Base-by-base conservation (phyloP, 192 early-diverging fungal species). In the Martensiomyces pterosporus region DNA sequence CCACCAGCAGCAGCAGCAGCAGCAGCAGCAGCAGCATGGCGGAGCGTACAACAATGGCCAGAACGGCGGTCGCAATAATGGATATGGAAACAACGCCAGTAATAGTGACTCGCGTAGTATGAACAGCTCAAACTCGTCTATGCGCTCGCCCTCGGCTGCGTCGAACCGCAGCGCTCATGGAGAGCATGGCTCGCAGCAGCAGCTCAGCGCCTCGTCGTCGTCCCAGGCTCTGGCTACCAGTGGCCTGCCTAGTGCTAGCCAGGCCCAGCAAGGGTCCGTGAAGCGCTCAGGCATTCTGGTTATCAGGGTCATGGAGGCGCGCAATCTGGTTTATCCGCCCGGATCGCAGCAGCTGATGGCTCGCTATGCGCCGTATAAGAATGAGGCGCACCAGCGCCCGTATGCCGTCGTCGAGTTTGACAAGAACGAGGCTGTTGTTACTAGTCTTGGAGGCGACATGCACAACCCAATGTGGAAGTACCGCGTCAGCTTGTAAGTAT, bases 321-420 rank as follows among this genome's bases (percentile, higher is more conserved):
- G 83, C 29, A 84, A 80, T 43, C 73, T 94, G 56, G 79, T 82
- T 36, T 73, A 83, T 37, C 86, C 85, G 37, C 67, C 77, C 17
- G 85, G 80, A 32, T 85, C 50, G 52, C 77, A 64, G 43, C 75
- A 59, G 76, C 75, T 60, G 38, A 67, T 53, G 57, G 57, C 63
- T 39, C 71, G 68, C 60, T 79, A 69, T 49, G 69, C 62, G 48
- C 79, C 60, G 8, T 76, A 71, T 62, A 73, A 76, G 66, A 67
- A 68, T 56, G 75, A 71, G 50, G 76, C 62, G 51, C 74, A 77
- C 60, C 85, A 85, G 82, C 58, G 86, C 19, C 93, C 93, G 9
- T 96, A 93, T 59, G 83, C 82, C 4, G 89, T 96, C 13, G 76
- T 96, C 14, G 93, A 93, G 71, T 92, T 94, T 48, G 93, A 96